Conservation (phyloP, 345 rosid species). For the Acer yangbiense region DNA sequence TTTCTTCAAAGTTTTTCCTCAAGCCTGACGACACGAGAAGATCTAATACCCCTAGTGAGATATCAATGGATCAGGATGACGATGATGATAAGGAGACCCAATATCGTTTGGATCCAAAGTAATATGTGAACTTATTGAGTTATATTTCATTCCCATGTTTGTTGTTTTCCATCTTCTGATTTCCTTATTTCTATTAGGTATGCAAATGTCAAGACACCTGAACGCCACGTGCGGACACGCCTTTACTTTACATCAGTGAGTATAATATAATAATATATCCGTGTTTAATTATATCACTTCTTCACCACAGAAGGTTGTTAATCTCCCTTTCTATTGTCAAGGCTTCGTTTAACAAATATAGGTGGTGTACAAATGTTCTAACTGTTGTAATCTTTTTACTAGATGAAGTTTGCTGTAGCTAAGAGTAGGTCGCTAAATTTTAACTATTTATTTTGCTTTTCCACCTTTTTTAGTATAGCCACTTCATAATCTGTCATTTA, state of each 20-base stretch:
- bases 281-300: neutral
- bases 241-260: constrained; percentile 99
- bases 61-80: constrained; percentile 73
- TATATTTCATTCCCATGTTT: neutral
- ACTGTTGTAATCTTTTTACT: too few species aligned
- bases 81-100: constrained; percentile 94
- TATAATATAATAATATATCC: constrained; percentile 11
- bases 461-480: neutral
- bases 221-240: constrained; percentile 95
- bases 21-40: constrained; percentile 69
- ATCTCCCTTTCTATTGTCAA: neutral
- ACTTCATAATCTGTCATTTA: neutral
- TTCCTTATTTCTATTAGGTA: constrained; percentile 51
- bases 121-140: constrained; percentile 10
- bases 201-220: constrained; percentile 98
- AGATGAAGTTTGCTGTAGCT: neutral
- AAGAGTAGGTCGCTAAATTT: neutral
- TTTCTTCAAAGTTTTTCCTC: constrained; percentile 48
- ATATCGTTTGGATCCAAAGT: constrained; percentile 98
- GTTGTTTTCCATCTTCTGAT: constrained; percentile 6
- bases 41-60: constrained; percentile 60
- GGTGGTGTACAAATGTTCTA: neutral
- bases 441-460: neutral
- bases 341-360: neutral
- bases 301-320: neutral